These are phyloP conservation scores for Lolium rigidum DNA, from an alignment of 176 grass and related monocot species.

Conservation along the genomic window DNA sequence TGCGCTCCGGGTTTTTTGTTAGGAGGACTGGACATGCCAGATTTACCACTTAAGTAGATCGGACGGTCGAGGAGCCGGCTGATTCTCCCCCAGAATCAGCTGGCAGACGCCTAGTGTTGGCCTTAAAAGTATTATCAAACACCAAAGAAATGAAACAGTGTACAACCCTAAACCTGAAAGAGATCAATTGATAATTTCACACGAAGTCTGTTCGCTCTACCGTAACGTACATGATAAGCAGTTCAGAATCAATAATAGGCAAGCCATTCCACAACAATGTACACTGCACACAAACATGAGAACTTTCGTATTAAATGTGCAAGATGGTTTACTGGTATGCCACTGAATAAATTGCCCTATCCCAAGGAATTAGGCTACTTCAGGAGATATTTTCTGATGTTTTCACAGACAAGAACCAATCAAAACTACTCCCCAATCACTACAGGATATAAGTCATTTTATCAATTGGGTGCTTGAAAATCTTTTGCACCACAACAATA, in stretches of 20 bases:
- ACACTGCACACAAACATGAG: background rate
- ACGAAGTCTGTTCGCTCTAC: background rate
- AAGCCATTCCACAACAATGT: background rate
- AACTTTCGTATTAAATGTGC: background rate
- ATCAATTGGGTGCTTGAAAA: background rate
- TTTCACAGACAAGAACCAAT: background rate
- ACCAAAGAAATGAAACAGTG: background rate
- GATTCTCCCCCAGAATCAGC: too few relatives aligned
- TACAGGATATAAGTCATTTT: background rate
- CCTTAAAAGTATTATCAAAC: background rate
- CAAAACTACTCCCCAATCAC: background rate
- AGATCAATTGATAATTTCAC: background rate
- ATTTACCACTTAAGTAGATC: too few relatives aligned
- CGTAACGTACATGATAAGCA: background rate
- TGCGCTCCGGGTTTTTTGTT: too few relatives aligned
- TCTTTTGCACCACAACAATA: background rate
- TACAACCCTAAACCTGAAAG: background rate
- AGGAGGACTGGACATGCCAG: too few relatives aligned
- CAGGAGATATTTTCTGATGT: background rate
- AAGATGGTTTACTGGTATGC: background rate
- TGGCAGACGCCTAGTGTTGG: too few relatives aligned
- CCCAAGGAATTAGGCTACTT: background rate
- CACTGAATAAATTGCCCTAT: background rate
- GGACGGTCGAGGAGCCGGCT: too few relatives aligned
- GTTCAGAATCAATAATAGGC: background rate